Evolutionary conservation across 805 yeast species (phyloP).

Genomic region (Scheffersomyces stipitis): DNA sequence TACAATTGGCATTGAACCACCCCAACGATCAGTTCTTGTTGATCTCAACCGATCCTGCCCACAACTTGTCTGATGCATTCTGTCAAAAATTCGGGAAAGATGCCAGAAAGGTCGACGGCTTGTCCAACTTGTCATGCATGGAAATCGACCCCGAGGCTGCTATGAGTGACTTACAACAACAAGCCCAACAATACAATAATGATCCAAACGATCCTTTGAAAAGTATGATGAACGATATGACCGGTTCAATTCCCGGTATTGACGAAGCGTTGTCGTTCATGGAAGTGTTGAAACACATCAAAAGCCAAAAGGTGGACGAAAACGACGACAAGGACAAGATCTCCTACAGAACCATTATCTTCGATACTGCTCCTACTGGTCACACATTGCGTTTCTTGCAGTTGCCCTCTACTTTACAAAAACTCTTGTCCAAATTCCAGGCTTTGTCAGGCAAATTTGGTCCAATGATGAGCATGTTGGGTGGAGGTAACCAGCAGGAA

Average conservation of each 20-base stretch:
- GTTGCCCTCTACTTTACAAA: conserved; percentile 89
- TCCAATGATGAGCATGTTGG: conserved; percentile 77
- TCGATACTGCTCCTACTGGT: conserved; percentile 99
- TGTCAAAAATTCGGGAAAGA: conserved; percentile 98
- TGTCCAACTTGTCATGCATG: conserved; percentile 90
- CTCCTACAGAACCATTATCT: conserved; percentile 80
- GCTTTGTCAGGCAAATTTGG: conserved; percentile 86
- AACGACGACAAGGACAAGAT: conserved; percentile 15
- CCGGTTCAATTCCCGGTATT: conserved; percentile 95
- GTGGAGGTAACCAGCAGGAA: conserved; percentile 72
- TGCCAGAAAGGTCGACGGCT: conserved; percentile 89
- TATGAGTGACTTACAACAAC: conserved; percentile 75
- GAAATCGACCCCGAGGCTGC: conserved; percentile 97
- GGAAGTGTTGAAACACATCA: conserved; percentile 96
- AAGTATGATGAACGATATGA: conserved; percentile 82
- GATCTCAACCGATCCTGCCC: conserved; percentile 98
- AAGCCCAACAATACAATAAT: conserved; percentile 54
- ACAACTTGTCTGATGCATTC: conserved; percentile 94
- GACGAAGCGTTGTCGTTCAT: conserved; percentile 97
- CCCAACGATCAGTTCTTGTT: conserved; percentile 79
- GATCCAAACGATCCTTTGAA: conserved; percentile 65
- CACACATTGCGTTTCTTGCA: conserved; percentile 94
- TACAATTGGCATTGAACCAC: conserved; percentile 83
- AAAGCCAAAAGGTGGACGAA: conserved; percentile 53
- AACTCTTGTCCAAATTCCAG: conserved; percentile 81